Evolutionary conservation across 2,329 filamentous ascomycete genomes (phyloP), one percentile per base, ranked within the genome.

Genomic region (Aspergillus sp.): DNA sequence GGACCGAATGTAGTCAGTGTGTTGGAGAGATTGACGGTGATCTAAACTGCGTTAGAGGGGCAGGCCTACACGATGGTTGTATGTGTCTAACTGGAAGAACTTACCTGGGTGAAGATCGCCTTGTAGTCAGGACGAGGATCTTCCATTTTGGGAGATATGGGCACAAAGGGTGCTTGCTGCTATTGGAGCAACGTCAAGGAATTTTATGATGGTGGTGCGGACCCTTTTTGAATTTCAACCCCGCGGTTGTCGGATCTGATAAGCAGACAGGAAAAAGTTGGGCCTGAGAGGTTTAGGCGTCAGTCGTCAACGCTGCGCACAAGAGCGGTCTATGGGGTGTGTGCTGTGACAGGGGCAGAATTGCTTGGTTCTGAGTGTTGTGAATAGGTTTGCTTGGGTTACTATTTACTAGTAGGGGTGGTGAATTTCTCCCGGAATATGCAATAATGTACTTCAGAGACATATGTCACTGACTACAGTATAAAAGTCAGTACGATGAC

Each of bases 11-110:
- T 78, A 32, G 71, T 66, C 4, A 76, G 67, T 3, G 75, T 77
- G 52, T 78, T 80, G 39, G 71, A 70, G 19, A 79, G 75, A 54
- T 77, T 81, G 57, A 69, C 73, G n/a, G 77, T 74, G 52, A 79
- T 74, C 76, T 19, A 19, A 19, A 19, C 17, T 19, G 17, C 17
- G 17, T 19, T 19, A 19, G 17, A 19, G 17, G 17, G 17, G 17
- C 17, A 19, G 17, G 17, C 17, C 17, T 19, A 19, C 17, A 19
- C 17, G 17, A 19, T 19, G 17, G 17, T 19, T 19, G 17, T 19
- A 19, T 19, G 17, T 19, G 17, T 19, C 17, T 19, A 19, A 19
- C 17, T 19, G 17, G 17, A 19, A 19, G 17, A 19, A 19, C 17
- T 19, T 19, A 71, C 69, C 63, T 71, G 68, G 17, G 58, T 38